Evolutionary conservation across 139 green algal species (phyloP), one percentile per base, ranked within the genome.

Genomic region (Chlorella sp.): DNA sequence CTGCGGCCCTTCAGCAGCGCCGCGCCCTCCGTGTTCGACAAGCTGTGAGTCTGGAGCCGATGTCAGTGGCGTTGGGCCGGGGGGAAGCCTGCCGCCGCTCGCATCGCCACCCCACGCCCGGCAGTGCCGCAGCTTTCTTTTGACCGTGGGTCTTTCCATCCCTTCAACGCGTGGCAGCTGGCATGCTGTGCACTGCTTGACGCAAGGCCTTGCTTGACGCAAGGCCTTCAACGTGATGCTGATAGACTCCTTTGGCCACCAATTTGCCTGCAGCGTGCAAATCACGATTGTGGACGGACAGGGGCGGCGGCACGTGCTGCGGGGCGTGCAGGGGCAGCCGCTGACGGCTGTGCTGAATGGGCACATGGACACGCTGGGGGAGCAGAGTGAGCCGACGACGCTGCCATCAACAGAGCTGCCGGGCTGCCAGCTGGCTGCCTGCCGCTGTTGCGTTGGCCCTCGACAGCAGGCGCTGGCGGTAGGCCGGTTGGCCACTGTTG

Each of bases 261-360:
- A n/a, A n/a, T n/a, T n/a, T n/a, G 20, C 62, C 32, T 77, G 73
- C 82, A 86, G 82, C 26, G 62, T 89, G 44, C 73, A 79, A 65
- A 17, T 89, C 2, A 89, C 85, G 40, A 34, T 89, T 22, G 75
- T 89, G 22, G 85, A 89, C 38, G 6, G 26, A 3, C 17, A 43
- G 24, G 85, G 85, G 22, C 44, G 75, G 51, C 77, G 76, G 48
- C 72, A 88, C n/a, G 30, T 73, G 9, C 32, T 90, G 38, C 68
- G 80, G 0, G 87, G 87, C 28, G 34, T 80, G 43, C 72, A 88
- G 62, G 87, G 87, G 2, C 83, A 89, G 76, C 76, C 32, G 26
- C 34, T 90, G 17, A 80, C 85, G 65, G 83, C 88, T 3, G 34
- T 90, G 58, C 48, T 90, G 58, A 67, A 82, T 48, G 70, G 75